These are phyloP conservation scores for Yamadazyma atmosphaerica DNA, from an alignment of 1,139 yeast genomes.

Conservation along the genomic window DNA sequence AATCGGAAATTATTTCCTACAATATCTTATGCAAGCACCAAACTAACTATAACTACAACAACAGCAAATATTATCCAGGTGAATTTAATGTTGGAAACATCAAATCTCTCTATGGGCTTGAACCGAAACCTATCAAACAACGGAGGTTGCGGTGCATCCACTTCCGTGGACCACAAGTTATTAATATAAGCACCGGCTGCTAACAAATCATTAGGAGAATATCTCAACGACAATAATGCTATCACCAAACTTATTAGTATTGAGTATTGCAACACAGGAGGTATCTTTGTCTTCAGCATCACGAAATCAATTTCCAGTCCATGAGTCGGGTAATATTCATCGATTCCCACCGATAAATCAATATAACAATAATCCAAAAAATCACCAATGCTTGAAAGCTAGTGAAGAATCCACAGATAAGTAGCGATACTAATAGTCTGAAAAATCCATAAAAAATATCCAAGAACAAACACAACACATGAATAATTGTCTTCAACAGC, in stretches of 20 bases:
- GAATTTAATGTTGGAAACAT: constrained; percentile 21
- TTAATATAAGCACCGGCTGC: too few species aligned
- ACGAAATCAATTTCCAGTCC: constrained; percentile 7
- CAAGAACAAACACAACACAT: constrained; percentile 10
- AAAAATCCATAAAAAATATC: constrained; percentile 16
- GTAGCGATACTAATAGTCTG: constrained; percentile 10
- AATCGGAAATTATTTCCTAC: too few species aligned
- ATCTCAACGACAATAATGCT: constrained; percentile 6
- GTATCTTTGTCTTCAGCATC: constrained; percentile 5
- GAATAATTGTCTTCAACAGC: constrained; percentile 4
- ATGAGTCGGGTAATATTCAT: constrained; percentile 4
- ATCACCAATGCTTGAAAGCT: constrained; percentile 8
- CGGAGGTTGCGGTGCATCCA: too few species aligned
- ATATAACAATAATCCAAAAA: constrained; percentile 6
- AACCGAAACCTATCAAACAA: constrained; percentile 19
- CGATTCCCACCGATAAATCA: constrained; percentile 13
- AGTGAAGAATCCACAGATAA: constrained; percentile 10
- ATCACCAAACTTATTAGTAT: constrained; percentile 3
- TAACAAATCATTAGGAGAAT: constrained; percentile 8
- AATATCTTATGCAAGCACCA: constrained; percentile 47
- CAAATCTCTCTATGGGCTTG: constrained; percentile 26
- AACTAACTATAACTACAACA: constrained; percentile 6
- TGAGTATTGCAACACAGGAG: constrained; percentile 3
- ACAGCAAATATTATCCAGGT: constrained; percentile 17
- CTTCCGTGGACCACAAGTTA: too few species aligned